Evolutionary conservation across 176 grass and related monocot genomes (phyloP).

Genomic region (Avena insularis): DNA sequence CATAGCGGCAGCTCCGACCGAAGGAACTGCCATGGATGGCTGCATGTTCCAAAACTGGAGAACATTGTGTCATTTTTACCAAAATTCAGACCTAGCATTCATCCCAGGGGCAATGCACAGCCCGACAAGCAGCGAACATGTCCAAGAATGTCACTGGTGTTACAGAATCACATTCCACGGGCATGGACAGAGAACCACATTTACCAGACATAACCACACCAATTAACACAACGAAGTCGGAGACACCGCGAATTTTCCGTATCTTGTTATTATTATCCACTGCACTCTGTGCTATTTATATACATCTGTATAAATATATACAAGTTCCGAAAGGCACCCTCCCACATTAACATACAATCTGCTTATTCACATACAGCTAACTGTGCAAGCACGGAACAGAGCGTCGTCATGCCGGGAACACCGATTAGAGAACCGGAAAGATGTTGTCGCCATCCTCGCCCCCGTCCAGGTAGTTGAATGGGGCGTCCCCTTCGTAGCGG

Average conservation of each 20-base stretch:
- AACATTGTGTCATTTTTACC: too few relatives aligned
- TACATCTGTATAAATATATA: constrained; percentile 45
- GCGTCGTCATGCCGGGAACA: not conserved
- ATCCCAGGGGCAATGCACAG: too few relatives aligned
- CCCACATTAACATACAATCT: not conserved
- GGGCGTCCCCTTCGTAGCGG: constrained; percentile 69
- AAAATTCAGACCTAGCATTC: too few relatives aligned
- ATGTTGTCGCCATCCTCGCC: constrained; percentile 58
- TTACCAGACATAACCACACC: not conserved
- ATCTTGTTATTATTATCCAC: not conserved
- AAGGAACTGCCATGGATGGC: too few relatives aligned
- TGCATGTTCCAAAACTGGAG: too few relatives aligned
- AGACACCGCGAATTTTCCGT: not conserved
- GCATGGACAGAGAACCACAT: not conserved
- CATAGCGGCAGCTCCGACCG: too few relatives aligned
- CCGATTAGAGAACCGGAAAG: constrained; percentile 54
- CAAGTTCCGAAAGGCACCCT: not conserved
- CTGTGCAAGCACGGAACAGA: not conserved
- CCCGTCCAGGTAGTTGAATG: constrained; percentile 64
- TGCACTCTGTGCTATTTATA: constrained; percentile 35
- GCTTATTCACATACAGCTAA: constrained; percentile 44
- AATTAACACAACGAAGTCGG: not conserved
- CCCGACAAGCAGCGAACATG: not conserved
- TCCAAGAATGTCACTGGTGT: not conserved
- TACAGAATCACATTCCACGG: not conserved